A percentile compares a stretch with the other conserved stretches of the same genome.
phyloP scores from a whole-genome alignment of 140 eudicot species.

The Bidens hawaiensis region DNA sequence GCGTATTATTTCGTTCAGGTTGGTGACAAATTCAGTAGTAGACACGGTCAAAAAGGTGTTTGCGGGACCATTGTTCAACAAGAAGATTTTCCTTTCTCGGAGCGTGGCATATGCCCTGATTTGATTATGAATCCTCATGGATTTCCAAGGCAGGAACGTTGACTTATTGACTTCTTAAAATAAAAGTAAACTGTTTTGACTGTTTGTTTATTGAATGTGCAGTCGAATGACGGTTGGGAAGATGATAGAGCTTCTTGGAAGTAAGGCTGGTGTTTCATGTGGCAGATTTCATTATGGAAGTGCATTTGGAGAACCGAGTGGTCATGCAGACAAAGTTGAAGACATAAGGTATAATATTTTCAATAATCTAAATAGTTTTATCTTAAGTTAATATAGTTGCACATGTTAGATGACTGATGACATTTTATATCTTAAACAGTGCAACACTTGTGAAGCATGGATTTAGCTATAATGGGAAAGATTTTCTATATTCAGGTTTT shows the following conservation, averaged over 20 bases:
- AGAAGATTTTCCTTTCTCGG: conserved; percentile 96
- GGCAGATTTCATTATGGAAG: conserved; percentile 96
- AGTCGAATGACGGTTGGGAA: conserved; percentile 99
- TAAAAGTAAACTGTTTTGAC: background rate
- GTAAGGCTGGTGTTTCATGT: conserved; percentile 97
- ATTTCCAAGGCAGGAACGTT: conserved; percentile 70
- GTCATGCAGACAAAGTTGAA: conserved; percentile 94
- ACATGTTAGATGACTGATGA: conserved; percentile 12
- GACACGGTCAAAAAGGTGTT: conserved; percentile 99
- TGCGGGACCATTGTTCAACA: conserved; percentile 96
- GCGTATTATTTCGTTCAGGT: conserved; percentile 41
- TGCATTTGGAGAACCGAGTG: conserved; percentile 98
- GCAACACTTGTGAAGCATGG: conserved; percentile 84
- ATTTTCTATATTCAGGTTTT: conserved; percentile 83
- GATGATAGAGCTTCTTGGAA: conserved; percentile 97
- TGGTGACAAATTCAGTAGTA: conserved; percentile 97
- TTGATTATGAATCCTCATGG: conserved; percentile 99
- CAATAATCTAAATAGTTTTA: background rate
- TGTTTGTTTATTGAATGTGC: conserved; percentile 1
- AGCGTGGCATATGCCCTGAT: conserved; percentile 98
- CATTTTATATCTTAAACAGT: conserved; percentile 40
- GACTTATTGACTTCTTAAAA: background rate
- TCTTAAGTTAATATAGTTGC: background rate
- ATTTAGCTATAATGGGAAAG: conserved; percentile 84
- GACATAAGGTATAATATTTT: conserved; percentile 42